Conservation (phyloP, 179 eudicot genomes). For the Drosera spatulata region DNA sequence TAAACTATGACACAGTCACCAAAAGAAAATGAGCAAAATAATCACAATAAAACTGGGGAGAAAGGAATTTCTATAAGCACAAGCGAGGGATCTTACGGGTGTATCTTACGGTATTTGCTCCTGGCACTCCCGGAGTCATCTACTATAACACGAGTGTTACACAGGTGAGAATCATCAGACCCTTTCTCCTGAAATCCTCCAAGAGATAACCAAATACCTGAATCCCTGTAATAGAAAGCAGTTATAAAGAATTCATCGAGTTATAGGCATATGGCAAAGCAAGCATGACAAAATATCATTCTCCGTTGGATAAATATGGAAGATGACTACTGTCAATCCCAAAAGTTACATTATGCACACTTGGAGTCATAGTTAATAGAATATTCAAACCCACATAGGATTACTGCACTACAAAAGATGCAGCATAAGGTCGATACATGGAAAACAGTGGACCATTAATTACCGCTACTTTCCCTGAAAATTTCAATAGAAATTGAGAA, state of each 20-base stretch:
- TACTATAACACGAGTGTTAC: slow-evolving; percentile 79
- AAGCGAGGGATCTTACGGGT: slow-evolving; percentile 40
- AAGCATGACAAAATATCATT: no score
- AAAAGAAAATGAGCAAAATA: not conserved
- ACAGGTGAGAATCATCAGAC: slow-evolving; percentile 68
- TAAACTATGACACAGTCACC: not conserved
- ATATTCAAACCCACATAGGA: no score
- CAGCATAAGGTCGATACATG: no score
- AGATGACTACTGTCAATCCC: no score
- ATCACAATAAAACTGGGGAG: not conserved
- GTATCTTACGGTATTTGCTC: slow-evolving; percentile 70
- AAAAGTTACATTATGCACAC: no score
- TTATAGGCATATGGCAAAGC: no score
- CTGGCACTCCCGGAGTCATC: slow-evolving; percentile 68
- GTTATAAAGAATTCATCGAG: no score
- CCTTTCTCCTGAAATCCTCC: slow-evolving; percentile 95
- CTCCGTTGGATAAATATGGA: no score
- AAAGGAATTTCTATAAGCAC: slow-evolving; percentile 5
- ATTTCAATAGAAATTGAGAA: not conserved
- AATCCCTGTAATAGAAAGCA: slow-evolving; percentile 42
- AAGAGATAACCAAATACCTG: slow-evolving; percentile 82
- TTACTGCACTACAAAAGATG: no score
- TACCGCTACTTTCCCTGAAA: no score
- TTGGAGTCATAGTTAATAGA: no score
- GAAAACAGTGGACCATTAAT: no score